Conservation (phyloP, 2,329 filamentous ascomycete genomes). For the Botrytis aclada region DNA sequence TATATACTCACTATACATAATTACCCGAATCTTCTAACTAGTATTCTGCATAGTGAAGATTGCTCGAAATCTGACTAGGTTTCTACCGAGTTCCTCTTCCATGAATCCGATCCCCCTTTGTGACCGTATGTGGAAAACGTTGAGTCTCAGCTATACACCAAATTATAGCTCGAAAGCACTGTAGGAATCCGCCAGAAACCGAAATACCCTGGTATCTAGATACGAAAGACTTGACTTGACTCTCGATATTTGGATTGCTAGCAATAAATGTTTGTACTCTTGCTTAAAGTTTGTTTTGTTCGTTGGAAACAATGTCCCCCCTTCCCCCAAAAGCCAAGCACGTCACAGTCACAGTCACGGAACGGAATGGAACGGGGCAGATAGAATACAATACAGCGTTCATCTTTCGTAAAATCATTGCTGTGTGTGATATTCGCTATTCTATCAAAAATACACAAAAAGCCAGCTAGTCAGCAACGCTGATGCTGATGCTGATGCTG, state of each 20-base stretch:
- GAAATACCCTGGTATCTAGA: background rate
- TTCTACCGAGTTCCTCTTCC: background rate
- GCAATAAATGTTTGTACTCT: background rate
- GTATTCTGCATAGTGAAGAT: background rate
- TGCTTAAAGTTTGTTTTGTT: too few relatives aligned
- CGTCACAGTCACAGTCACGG: background rate
- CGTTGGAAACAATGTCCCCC: background rate
- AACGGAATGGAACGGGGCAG: too few relatives aligned
- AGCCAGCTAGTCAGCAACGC: background rate
- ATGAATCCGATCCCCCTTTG: background rate
- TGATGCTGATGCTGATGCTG: slow-evolving; percentile 5
- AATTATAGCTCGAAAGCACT: background rate
- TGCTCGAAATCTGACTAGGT: too few relatives aligned
- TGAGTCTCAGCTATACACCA: background rate
- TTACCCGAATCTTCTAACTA: background rate
- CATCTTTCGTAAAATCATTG: background rate
- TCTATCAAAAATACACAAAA: background rate
- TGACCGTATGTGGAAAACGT: background rate
- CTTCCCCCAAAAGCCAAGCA: background rate
- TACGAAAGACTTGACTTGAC: background rate
- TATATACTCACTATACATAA: background rate
- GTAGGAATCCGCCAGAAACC: background rate
- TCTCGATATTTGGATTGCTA: background rate
- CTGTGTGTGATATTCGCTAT: background rate
- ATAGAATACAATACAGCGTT: too few relatives aligned